phyloP scores from a whole-genome alignment of 352 stramenopile genomes.

The Elongisporangium prolatum region DNA sequence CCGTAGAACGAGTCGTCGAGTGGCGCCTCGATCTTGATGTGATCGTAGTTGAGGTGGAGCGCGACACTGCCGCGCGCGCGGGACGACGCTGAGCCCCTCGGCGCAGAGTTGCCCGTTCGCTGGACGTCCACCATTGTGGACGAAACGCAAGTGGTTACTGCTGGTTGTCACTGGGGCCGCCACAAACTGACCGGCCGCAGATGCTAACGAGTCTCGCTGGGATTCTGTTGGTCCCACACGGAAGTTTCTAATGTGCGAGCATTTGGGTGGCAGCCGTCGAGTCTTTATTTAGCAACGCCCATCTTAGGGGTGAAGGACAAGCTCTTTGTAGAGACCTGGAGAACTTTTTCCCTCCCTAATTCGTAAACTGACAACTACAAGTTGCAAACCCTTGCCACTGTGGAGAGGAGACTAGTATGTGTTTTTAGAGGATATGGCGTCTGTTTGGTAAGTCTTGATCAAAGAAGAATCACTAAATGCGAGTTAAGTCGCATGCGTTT shows the following conservation, averaged over 20 bases:
- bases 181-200: background rate
- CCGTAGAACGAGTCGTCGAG: background rate
- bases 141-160: background rate
- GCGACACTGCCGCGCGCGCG: background rate
- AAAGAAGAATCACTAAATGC: too few relatives aligned
- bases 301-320: background rate
- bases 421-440: background rate
- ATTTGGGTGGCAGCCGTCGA: background rate
- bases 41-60: background rate
- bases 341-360: background rate
- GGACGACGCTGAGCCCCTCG: background rate
- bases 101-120: background rate
- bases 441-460: too few relatives aligned
- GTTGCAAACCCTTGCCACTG: background rate
- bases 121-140: background rate
- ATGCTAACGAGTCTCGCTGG: background rate
- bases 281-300: background rate
- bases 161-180: background rate
- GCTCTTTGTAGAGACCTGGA: background rate
- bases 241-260: background rate
- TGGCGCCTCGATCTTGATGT: background rate
- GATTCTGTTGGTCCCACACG: background rate
- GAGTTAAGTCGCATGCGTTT: background rate
- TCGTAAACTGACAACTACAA: background rate
- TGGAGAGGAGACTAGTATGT: background rate